These are phyloP conservation scores for Aeminium ludgeri DNA, from an alignment of 495 filamentous ascomycete species.

Conservation along the genomic window DNA sequence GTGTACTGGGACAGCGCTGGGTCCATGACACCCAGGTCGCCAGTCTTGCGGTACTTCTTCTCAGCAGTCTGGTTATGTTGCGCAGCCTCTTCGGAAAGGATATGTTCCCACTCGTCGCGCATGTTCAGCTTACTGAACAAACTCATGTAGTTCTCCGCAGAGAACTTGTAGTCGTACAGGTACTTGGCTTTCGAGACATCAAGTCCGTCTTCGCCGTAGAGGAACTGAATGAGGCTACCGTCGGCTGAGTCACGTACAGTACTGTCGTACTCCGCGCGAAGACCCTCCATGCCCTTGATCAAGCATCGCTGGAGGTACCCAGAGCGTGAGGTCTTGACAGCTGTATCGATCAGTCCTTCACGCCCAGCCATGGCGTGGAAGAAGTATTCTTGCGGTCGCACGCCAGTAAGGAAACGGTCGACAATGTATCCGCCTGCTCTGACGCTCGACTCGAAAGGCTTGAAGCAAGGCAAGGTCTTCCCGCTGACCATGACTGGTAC, in stretches of 20 bases:
- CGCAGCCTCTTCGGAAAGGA: slow-evolving; percentile 32
- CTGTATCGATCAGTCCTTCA: slow-evolving; percentile 97
- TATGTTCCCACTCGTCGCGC: slow-evolving; percentile 30
- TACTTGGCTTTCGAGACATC: slow-evolving; percentile 91
- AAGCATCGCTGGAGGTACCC: slow-evolving; percentile 95
- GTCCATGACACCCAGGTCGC: slow-evolving; percentile 49
- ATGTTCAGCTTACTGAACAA: slow-evolving; percentile 38
- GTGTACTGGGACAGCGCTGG: slow-evolving; percentile 58
- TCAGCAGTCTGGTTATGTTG: slow-evolving; percentile 58
- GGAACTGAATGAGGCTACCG: slow-evolving; percentile 81
- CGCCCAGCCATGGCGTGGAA: slow-evolving; percentile 99
- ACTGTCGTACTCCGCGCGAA: slow-evolving; percentile 80
- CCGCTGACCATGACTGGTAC: slow-evolving; percentile 97
- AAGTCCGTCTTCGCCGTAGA: slow-evolving; percentile 92
- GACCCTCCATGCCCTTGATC: slow-evolving; percentile 97
- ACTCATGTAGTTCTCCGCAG: slow-evolving; percentile 57
- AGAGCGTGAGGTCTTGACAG: slow-evolving; percentile 92
- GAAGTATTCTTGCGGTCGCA: slow-evolving; percentile 94
- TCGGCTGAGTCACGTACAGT: slow-evolving; percentile 77
- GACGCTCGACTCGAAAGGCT: slow-evolving; percentile 72
- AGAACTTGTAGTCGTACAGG: slow-evolving; percentile 76
- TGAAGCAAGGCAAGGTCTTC: slow-evolving; percentile 90
- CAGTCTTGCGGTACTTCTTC: slow-evolving; percentile 60
- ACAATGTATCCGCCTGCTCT: slow-evolving; percentile 88
- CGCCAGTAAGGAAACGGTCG: slow-evolving; percentile 93